Conservation (phyloP, 768 basidiomycete genomes). For the Podaxis mareebaensis region DNA sequence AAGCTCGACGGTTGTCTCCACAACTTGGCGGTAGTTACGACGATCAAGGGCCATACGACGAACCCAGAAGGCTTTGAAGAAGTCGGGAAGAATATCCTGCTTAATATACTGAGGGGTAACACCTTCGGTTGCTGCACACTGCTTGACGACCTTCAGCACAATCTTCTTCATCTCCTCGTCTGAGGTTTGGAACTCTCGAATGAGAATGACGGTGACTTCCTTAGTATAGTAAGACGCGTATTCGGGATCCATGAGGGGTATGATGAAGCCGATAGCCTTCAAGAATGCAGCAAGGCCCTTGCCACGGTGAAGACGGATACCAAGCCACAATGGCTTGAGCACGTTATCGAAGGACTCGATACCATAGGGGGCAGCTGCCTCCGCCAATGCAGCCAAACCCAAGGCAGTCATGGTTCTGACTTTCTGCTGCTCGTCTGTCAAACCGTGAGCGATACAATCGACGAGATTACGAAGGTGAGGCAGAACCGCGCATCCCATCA, state of each 20-base stretch:
- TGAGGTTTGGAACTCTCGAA: conserved; percentile 98
- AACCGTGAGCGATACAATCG: conserved; percentile 90
- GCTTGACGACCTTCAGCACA: conserved; percentile 97
- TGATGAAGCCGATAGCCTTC: conserved; percentile 99
- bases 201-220: conserved; percentile 95
- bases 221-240: conserved; percentile 99
- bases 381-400: conserved; percentile 90
- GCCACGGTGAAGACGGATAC: conserved; percentile 92
- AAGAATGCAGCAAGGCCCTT: conserved; percentile 94
- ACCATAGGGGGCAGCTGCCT: conserved; percentile 97
- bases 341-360: conserved; percentile 99
- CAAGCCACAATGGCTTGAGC: conserved; percentile 90
- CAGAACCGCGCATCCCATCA: conserved; percentile 99
- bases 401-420: conserved; percentile 96
- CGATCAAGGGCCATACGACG: conserved; percentile 96
- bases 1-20: conserved; percentile 97
- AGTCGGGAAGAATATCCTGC: conserved; percentile 97
- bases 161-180: conserved; percentile 99
- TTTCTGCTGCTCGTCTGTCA: conserved; percentile 94
- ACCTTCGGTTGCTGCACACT: conserved; percentile 98
- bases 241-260: conserved; percentile 99
- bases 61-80: conserved; percentile 99
- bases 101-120: conserved; percentile 96
- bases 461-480: conserved; percentile 97
- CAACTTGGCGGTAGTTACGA: conserved; percentile 95